Base-by-base conservation (phyloP, 1,284 basidiomycete species). In the Melampsora abietis-canadensis region DNA sequence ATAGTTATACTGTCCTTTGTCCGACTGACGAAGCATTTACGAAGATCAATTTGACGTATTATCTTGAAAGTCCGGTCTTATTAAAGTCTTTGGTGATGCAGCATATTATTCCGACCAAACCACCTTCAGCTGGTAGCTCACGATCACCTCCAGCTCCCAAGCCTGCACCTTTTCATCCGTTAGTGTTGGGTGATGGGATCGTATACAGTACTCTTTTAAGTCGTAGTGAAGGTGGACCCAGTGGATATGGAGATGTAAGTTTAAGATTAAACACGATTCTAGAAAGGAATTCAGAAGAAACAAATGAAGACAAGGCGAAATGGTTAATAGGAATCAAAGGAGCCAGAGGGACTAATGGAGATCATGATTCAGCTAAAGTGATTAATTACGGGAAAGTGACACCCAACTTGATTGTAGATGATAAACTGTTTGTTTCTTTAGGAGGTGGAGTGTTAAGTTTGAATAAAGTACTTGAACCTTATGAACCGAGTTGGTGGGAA, bases 11-110 rank as follows among this genome's bases (percentile, higher is more conserved):
- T 0, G 81, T 99, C 0, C 85, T 99, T 4, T 92, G 91, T 78
- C 96, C 96, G 0, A 89, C 88, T 1, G 96, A 99, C 80, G 88
- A 90, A 76, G 94, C 95, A 0, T 96, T 98, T 85, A 90, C 92
- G 77, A 84, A 86, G n/a, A 83, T 91, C 80, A 95, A 98, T 82
- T 82, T 98, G 65, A 93, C 93, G 0, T 83, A 85, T 76, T 86
- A 97, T 72, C 88, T 90, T 76, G 84, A 87, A 2, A 82, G 82
- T 0, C 77, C 64, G 12, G 76, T 77, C 2, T 73, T 77, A 15
- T 85, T 98, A 40, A 85, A 85, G 54, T 84, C 84, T 4, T 88
- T 98, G 24, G 89, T 98, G 72, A 86, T 87, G 76, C 91, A 97
- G 79, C 95, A 99, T 82, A 87, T 99, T 76, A 90, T 99, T 76